Percentiles rank a stretch among this genome's conserved stretches.
Evolutionary conservation across 2,329 filamentous ascomycete species (phyloP).

Genomic region (Sporothrix pallida): DNA sequence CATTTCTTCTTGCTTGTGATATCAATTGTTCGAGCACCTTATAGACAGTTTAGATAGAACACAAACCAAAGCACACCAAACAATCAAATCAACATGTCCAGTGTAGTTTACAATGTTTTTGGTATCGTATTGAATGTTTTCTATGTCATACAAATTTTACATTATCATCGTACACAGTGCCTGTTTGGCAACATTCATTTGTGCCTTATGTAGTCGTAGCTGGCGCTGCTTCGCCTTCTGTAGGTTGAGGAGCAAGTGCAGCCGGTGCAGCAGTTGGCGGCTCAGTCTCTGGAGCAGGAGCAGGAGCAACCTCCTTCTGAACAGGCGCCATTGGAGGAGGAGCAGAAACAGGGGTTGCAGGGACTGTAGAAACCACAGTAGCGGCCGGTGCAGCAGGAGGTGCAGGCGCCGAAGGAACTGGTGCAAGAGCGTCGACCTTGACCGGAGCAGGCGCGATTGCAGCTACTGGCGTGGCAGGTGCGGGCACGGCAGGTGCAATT

Average conservation of each 20-base stretch:
- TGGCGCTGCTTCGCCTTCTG: background rate
- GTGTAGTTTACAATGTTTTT: slow-evolving; percentile 1
- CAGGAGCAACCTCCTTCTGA: background rate
- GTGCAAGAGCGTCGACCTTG: background rate
- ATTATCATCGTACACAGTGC: slow-evolving; percentile 13
- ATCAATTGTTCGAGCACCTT: too few species aligned
- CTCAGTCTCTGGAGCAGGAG: background rate
- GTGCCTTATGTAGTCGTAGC: background rate
- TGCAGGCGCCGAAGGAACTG: background rate
- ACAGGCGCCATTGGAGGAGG: background rate
- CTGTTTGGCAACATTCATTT: too few species aligned
- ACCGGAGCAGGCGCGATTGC: background rate
- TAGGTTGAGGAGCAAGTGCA: background rate
- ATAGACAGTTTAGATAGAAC: background rate
- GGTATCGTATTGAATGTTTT: background rate
- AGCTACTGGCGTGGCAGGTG: background rate
- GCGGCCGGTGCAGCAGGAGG: background rate
- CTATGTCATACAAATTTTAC: background rate
- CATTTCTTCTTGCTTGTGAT: background rate
- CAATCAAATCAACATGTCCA: too few species aligned
- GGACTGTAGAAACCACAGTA: background rate
- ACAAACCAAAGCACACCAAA: too few species aligned
- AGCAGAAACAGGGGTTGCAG: background rate
- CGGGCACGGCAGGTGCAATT: background rate
- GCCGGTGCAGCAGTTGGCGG: background rate